Evolutionary conservation across 2,329 filamentous ascomycete genomes (phyloP).

Genomic region (Cercospora canescens): DNA sequence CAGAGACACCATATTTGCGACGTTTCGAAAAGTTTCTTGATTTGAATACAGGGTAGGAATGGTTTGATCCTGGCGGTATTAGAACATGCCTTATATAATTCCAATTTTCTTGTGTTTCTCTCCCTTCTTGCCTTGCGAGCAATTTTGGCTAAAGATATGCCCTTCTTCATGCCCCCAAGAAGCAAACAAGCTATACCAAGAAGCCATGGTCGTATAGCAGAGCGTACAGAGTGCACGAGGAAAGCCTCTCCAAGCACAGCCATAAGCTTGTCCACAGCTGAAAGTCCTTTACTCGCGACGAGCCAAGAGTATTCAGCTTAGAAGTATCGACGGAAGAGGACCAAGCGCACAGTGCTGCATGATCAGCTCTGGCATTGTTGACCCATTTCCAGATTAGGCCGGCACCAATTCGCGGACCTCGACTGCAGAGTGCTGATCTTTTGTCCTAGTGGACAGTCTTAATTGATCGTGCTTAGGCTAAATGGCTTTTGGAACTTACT

Average conservation of each 20-base stretch:
- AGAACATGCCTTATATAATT: not conserved
- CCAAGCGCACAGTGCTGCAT: not conserved
- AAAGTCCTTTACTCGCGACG: not conserved
- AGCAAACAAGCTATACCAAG: not conserved
- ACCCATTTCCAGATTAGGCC: not conserved
- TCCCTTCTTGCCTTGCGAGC: not conserved
- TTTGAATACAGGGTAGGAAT: not conserved
- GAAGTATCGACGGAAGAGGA: not conserved
- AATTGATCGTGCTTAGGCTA: not conserved
- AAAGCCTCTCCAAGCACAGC: not conserved
- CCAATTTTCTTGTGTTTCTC: not conserved
- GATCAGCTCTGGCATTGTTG: not conserved
- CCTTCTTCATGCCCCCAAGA: not conserved
- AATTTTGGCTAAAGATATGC: not conserved
- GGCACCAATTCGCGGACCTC: not conserved
- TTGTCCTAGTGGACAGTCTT: not conserved
- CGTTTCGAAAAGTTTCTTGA: not conserved
- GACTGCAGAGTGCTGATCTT: not conserved
- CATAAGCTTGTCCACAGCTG: not conserved
- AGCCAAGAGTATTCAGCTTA: not conserved
- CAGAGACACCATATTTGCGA: conserved; percentile 6
- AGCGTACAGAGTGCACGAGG: not conserved
- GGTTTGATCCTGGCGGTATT: not conserved
- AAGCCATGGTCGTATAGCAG: not conserved
- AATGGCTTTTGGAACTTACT: not conserved